A percentile compares a stretch with the other conserved stretches of the same genome.
These are phyloP conservation scores for Pythium volutum DNA, from an alignment of 352 stramenopile genomes.

Conservation along the genomic window DNA sequence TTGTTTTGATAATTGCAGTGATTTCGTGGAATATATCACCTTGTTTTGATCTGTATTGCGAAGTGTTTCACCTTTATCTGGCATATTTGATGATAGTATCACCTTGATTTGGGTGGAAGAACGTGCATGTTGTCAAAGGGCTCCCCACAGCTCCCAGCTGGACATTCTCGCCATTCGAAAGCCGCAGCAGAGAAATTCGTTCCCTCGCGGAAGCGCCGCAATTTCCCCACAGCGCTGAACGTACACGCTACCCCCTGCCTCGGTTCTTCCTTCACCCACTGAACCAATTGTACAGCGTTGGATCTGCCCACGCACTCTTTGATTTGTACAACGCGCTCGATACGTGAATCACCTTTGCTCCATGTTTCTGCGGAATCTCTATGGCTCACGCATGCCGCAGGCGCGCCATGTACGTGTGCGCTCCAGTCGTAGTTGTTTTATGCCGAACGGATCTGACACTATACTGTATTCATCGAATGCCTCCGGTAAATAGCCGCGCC, in stretches of 20 bases:
- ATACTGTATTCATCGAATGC: neutral
- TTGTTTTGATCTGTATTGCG: neutral
- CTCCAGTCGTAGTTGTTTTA: neutral
- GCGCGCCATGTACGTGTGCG: constrained; percentile 54
- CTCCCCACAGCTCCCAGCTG: constrained; percentile 1
- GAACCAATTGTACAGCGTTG: neutral
- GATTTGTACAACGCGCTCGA: no score
- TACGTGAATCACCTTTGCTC: neutral
- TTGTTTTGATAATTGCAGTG: constrained; percentile 5
- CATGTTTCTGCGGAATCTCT: constrained; percentile 82
- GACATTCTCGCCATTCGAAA: constrained; percentile 23
- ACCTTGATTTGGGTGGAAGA: constrained; percentile 12
- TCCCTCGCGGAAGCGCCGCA: constrained; percentile 6
- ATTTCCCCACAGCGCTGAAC: neutral
- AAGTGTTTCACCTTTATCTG: no score
- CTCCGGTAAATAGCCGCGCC: constrained; percentile 39
- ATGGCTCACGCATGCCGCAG: constrained; percentile 76
- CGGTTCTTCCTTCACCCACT: neutral
- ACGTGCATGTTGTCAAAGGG: constrained; percentile 15
- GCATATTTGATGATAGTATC: no score
- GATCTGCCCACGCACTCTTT: neutral
- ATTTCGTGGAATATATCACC: neutral
- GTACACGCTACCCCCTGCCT: neutral
- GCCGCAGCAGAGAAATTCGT: constrained; percentile 20
- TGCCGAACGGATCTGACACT: neutral